phyloP scores from a whole-genome alignment of 1,139 yeast genomes.

The Magnusiomyces tetraspermus region DNA sequence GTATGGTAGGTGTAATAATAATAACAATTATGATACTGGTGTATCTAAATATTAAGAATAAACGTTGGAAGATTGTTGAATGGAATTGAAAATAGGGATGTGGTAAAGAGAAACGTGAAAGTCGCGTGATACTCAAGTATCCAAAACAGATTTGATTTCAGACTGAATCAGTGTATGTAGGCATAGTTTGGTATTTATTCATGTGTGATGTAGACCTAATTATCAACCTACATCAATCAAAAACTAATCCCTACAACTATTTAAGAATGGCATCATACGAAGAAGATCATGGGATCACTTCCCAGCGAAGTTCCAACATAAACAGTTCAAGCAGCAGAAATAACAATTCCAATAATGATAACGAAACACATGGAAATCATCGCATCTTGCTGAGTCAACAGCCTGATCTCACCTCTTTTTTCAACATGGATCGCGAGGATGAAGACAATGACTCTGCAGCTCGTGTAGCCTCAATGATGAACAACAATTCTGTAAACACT shows the following conservation, averaged over 20 bases:
- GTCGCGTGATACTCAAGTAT: too few species aligned
- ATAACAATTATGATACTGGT: neutral
- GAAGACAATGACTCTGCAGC: neutral
- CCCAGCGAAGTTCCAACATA: too few species aligned
- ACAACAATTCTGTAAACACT: neutral
- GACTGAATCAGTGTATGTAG: neutral
- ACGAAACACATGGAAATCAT: neutral
- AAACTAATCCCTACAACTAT: neutral
- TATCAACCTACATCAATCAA: neutral
- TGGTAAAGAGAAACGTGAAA: too few species aligned
- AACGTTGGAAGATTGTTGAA: too few species aligned
- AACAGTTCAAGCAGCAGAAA: slow-evolving; percentile 1
- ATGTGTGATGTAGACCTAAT: too few species aligned
- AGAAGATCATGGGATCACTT: slow-evolving; percentile 5
- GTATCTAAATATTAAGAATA: too few species aligned
- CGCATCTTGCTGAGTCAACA: slow-evolving; percentile 3
- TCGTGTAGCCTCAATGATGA: neutral
- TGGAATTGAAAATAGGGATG: too few species aligned
- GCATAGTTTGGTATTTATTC: too few species aligned
- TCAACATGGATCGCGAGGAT: slow-evolving; percentile 7
- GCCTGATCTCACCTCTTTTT: slow-evolving; percentile 10
- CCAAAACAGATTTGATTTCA: neutral
- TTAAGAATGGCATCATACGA: slow-evolving; percentile 11
- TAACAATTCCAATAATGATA: neutral
- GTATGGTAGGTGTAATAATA: neutral